Conservation (phyloP, 1,284 basidiomycete species). For the Melanopsichium pennsylvanicum region DNA sequence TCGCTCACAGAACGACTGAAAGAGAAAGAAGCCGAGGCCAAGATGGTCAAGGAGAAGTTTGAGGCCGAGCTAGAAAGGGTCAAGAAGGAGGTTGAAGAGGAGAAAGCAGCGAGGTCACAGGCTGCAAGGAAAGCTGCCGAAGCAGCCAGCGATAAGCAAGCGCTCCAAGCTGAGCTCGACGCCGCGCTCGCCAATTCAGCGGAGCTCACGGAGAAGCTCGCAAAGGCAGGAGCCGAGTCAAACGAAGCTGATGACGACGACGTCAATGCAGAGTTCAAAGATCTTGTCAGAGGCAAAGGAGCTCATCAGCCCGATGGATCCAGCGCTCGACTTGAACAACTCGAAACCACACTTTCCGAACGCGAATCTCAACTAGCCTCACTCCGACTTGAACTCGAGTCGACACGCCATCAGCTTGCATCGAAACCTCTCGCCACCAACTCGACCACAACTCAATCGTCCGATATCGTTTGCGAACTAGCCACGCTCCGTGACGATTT, state of each 20-base stretch:
- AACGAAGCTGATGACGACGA: slow-evolving; percentile 17
- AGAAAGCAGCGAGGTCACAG: not conserved
- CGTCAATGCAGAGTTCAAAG: slow-evolving; percentile 30
- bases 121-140: not conserved
- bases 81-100: slow-evolving; percentile 2
- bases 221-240: not conserved
- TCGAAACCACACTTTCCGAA: slow-evolving; percentile 23
- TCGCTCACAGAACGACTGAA: slow-evolving; percentile 21
- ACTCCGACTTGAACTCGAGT: slow-evolving; percentile 11
- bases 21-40: slow-evolving; percentile 19
- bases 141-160: slow-evolving; percentile 1
- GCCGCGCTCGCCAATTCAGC: slow-evolving; percentile 3
- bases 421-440: not conserved
- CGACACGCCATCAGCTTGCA: slow-evolving; percentile 10
- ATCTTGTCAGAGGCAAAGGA: slow-evolving; percentile 24
- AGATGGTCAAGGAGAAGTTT: slow-evolving; percentile 8
- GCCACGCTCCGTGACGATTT: slow-evolving; percentile 23
- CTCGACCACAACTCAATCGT: not conserved
- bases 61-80: slow-evolving; percentile 18
- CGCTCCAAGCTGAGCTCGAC: slow-evolving; percentile 10
- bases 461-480: slow-evolving; percentile 7
- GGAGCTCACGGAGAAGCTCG: slow-evolving; percentile 20
- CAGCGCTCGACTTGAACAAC: slow-evolving; percentile 8
- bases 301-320: not conserved
- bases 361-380: slow-evolving; percentile 7